Base-by-base conservation (phyloP, 495 filamentous ascomycete genomes). In the Pyrenula massariospora region DNA sequence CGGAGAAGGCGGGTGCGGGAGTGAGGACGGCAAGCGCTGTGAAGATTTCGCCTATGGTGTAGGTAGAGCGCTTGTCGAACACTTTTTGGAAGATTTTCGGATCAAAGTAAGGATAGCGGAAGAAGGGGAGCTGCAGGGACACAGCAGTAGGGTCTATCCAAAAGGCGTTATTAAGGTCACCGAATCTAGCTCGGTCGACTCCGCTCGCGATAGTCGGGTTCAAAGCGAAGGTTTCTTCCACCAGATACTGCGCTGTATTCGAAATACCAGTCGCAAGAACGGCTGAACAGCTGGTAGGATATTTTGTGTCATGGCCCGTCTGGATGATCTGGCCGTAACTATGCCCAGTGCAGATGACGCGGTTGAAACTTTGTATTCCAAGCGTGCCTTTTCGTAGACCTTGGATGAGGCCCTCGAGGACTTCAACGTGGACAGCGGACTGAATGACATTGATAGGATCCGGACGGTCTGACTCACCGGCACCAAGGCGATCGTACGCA, bases 401-500 rank as follows among this genome's bases (percentile, higher is more conserved):
- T 31, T 22, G 10, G n/a, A 24, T 56, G 20, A 61, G n/a, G 3
- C 22, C 36, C 2, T 54, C 23, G 51, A 61, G 42, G 11, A 61
- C 53, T 53, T 61, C 59, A n/a, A 60, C 25, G 10, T 61, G 55
- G n/a, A 25, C 23, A 25, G 48, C 19, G 21, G 47, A 10, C 25
- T 61, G 59, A 5, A 61, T 50, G 25, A 52, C 36, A 3, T 59
- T 20, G 31, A 60, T 48, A 12, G 59, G 49, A 31, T 61, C 59
- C 12, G 59, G 59, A 12, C 50, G 25, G 11, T 59, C 57, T 20
- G 59, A 61, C 22, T 52, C 12, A 5, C 52, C 57, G 22, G 49
- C 52, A 22, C 59, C 59, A 1, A 59, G 3, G 21, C 59, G 59
- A 53, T 61, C 53, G 58, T 59, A 61, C 3, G 57, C 50, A 12